These are phyloP conservation scores for Epichloe bromicola DNA, from an alignment of 2,329 filamentous ascomycete genomes.

Conservation along the genomic window DNA sequence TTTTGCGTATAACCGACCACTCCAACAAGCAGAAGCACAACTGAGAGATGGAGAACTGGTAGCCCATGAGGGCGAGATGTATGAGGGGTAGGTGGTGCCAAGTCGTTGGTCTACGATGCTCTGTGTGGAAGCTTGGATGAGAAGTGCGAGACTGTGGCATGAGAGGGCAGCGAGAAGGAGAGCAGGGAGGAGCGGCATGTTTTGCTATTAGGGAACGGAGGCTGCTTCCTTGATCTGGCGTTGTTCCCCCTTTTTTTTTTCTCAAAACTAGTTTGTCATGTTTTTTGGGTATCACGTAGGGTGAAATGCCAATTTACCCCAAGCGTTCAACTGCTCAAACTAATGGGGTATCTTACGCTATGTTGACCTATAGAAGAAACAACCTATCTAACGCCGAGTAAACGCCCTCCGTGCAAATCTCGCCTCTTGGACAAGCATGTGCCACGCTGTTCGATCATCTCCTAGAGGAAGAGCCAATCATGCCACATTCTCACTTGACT, in stretches of 20 bases:
- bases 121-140: neutral
- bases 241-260: neutral
- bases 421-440: neutral
- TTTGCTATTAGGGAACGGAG: neutral
- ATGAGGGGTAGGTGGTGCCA: neutral
- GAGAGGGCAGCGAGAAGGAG: neutral
- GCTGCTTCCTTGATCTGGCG: neutral
- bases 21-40: slow-evolving; percentile 25
- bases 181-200: neutral
- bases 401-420: neutral
- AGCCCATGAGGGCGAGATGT: neutral
- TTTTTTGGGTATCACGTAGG: neutral
- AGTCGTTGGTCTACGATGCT: neutral
- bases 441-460: neutral
- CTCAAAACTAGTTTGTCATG: neutral
- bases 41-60: slow-evolving; percentile 1
- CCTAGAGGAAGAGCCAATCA: neutral
- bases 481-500: slow-evolving; percentile 26
- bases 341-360: slow-evolving; percentile 1
- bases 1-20: slow-evolving; percentile 51
- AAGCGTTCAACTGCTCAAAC: neutral
- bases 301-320: neutral
- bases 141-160: neutral
- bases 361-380: neutral
- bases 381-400: neutral